A percentile compares a stretch with the other conserved stretches of the same genome.
These are phyloP conservation scores for Tolypocladium ophioglossoides DNA, from an alignment of 2,329 filamentous ascomycete genomes.

Conservation along the genomic window DNA sequence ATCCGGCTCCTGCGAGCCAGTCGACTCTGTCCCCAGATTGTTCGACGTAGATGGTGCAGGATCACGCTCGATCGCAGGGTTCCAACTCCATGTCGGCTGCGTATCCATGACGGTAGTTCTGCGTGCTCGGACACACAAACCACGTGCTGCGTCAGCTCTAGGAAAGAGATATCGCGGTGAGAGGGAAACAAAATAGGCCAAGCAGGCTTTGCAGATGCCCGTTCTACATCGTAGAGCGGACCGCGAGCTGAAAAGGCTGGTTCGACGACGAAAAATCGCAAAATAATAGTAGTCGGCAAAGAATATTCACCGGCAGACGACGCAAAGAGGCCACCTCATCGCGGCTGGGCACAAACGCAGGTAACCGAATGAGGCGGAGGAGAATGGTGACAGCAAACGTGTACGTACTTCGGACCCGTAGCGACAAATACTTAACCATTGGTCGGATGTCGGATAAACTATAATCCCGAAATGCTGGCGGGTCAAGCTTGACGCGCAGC, in stretches of 20 bases:
- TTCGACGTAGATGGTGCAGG: constrained; percentile 2
- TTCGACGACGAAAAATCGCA: neutral
- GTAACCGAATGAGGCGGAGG: constrained; percentile 2
- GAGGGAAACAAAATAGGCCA: constrained; percentile 7
- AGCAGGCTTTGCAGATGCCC: constrained; percentile 1
- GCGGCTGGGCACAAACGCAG: constrained; percentile 1
- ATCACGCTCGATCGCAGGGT: neutral
- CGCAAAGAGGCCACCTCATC: constrained; percentile 22
- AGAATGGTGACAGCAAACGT: neutral
- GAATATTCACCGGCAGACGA: constrained; percentile 9
- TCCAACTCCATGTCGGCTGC: constrained; percentile 15
- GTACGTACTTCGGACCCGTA: too few species aligned
- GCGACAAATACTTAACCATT: too few species aligned
- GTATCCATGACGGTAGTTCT: constrained; percentile 12
- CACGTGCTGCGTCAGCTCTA: constrained; percentile 2
- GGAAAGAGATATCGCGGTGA: neutral
- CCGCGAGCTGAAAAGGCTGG: neutral
- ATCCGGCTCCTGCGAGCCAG: neutral
- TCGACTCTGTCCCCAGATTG: neutral
- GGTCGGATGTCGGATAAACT: constrained; percentile 15
- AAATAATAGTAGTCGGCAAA: constrained; percentile 3
- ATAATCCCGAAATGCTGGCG: constrained; percentile 10
- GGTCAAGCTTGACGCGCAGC: constrained; percentile 26
- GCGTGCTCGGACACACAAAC: neutral
- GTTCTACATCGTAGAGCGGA: neutral